Base-by-base conservation (phyloP, 352 stramenopile genomes). In the Pythium scleroteichum region DNA sequence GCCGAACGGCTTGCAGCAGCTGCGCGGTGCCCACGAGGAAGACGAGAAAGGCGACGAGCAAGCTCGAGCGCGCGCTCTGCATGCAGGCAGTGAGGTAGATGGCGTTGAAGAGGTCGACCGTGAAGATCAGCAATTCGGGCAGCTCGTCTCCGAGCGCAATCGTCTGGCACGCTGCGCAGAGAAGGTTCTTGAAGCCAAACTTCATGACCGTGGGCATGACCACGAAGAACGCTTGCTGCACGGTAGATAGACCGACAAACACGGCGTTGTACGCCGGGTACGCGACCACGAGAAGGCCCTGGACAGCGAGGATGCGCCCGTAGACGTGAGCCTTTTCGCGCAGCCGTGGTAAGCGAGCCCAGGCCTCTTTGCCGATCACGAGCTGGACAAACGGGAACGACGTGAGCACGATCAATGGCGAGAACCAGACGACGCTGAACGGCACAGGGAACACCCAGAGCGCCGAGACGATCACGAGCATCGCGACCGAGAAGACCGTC, bases 61-160 rank as follows among this genome's bases (percentile, higher is more conserved):
- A 22, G 20, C 42, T 56, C 13, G 66, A 68, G 17, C 53, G 51
- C 10, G 64, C 57, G 8, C 33, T 59, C n/a, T 79, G 65, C 64
- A 82, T 79, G 41, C 68, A 76, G 3, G 54, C 66, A 2, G 67
- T 60, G 8, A 79, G 19, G 41, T 78, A 84, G 12, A 84, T 41
- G 3, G 67, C 38, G 29, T 79, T 75, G 59, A 79, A 80, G 26
- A 81, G 56, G 17, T 81, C 64, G 19, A 72, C 70, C 0, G 71
- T 71, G 39, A 79, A 78, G 12, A 79, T 68, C n/a, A 77, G 55
- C 5, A 70, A 24, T 54, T 78, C 67, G 0, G 70, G 75, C 2
- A 78, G 53, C 46, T 76, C 52, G 27, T 80, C 71, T 40, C 76
- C 50, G 19, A 83, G 33, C 27, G 73, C 45, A 2, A 62, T 27